phyloP scores from a whole-genome alignment of 257 asterid genomes.

The Verbascum thapsus region DNA sequence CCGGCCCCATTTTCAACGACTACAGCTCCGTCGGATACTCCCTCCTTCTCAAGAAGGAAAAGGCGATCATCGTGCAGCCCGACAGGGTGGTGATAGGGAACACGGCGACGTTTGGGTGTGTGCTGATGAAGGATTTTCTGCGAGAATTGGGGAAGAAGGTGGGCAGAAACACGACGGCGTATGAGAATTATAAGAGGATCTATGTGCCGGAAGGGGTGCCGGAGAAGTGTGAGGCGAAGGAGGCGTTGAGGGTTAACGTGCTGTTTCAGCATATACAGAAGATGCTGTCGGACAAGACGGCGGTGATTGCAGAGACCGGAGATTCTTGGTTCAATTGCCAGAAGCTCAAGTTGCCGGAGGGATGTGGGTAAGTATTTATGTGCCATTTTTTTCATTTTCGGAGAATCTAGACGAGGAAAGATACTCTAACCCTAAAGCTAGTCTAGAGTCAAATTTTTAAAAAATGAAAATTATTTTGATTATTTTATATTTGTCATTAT shows the following conservation, averaged over 20 bases:
- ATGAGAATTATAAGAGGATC: constrained; percentile 66
- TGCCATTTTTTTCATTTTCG: no score
- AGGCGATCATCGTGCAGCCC: constrained; percentile 71
- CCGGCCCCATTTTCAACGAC: constrained; percentile 81
- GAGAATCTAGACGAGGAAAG: no score
- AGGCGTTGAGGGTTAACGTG: constrained; percentile 69
- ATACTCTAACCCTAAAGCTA: no score
- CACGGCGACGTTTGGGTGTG: constrained; percentile 80
- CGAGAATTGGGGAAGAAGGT: constrained; percentile 52
- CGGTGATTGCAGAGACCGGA: constrained; percentile 85
- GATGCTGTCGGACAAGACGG: constrained; percentile 53
- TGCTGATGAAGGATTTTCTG: constrained; percentile 70
- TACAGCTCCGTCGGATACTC: constrained; percentile 89
- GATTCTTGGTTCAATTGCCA: constrained; percentile 95
- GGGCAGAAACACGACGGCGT: constrained; percentile 51
- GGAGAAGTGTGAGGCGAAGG: constrained; percentile 54
- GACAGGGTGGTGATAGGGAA: constrained; percentile 63
- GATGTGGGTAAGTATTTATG: constrained; percentile 64
- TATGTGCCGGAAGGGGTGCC: constrained; percentile 79
- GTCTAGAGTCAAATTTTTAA: no score
- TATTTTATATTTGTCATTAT: no score
- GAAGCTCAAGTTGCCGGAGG: constrained; percentile 78
- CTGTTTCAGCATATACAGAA: constrained; percentile 75
- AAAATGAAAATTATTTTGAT: no score
- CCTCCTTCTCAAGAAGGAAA: constrained; percentile 71